phyloP scores from a whole-genome alignment of 2,329 filamentous ascomycete species.

The Pseudocercospora fijiensis region DNA sequence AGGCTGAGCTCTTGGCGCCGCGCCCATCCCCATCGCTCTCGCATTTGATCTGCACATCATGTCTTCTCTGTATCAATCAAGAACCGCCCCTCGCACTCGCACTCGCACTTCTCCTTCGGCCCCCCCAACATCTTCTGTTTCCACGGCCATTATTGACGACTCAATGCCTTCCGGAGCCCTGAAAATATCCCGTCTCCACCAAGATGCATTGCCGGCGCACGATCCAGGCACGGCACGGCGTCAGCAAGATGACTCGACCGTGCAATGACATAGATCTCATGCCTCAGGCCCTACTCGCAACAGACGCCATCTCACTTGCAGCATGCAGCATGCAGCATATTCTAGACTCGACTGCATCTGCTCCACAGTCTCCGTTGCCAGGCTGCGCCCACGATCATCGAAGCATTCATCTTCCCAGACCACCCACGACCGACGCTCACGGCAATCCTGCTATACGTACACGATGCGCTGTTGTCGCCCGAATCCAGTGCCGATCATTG shows the following conservation, averaged over 20 bases:
- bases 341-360: neutral
- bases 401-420: too few species aligned
- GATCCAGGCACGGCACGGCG: neutral
- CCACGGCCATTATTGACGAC: neutral
- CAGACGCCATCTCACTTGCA: conserved; percentile 2
- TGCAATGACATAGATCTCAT: neutral
- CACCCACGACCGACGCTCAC: too few species aligned
- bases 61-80: neutral
- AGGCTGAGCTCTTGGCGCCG: neutral
- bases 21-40: neutral
- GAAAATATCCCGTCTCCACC: neutral
- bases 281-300: neutral
- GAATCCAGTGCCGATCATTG: too few species aligned
- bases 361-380: neutral
- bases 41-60: neutral
- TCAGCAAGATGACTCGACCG: neutral
- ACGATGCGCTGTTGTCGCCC: too few species aligned
- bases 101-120: neutral
- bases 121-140: neutral
- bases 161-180: neutral
- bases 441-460: too few species aligned
- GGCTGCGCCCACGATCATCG: neutral
- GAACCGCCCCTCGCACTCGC: neutral
- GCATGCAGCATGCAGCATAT: neutral
- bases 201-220: neutral